Evolutionary conservation across 306 rosid genomes (phyloP).

Genomic region (Amphicarpaea edgeworthii): DNA sequence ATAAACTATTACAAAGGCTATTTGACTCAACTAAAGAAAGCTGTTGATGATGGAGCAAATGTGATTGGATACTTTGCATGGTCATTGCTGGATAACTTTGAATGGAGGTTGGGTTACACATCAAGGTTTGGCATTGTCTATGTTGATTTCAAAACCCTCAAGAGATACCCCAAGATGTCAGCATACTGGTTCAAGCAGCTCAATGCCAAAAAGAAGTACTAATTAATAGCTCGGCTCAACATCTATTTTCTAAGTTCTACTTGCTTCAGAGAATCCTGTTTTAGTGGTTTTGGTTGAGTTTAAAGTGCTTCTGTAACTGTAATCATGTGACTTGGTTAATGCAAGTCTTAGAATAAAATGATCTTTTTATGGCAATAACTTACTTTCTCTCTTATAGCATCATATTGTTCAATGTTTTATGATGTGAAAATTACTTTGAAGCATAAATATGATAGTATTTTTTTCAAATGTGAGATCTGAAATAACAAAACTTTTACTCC

Average conservation of each 20-base stretch:
- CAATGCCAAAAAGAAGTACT: constrained; percentile 56
- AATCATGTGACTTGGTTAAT: constrained; percentile 24
- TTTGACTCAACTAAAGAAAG: constrained; percentile 74
- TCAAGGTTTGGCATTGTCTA: constrained; percentile 93
- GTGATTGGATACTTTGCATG: constrained; percentile 86
- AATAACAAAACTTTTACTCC: neutral
- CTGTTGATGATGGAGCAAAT: constrained; percentile 80
- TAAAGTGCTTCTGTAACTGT: constrained; percentile 24
- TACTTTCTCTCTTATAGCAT: neutral
- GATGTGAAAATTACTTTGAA: too few species aligned
- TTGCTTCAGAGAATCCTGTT: constrained; percentile 20
- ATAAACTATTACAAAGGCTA: constrained; percentile 74
- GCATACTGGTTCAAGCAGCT: constrained; percentile 89
- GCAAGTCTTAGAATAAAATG: constrained; percentile 41
- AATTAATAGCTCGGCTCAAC: neutral
- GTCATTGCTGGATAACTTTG: constrained; percentile 95
- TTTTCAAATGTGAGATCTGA: too few species aligned
- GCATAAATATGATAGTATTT: too few species aligned
- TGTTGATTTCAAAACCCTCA: constrained; percentile 81
- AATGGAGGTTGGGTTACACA: constrained; percentile 92
- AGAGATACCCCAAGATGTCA: constrained; percentile 90
- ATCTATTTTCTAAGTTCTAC: constrained; percentile 23
- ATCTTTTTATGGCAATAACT: neutral
- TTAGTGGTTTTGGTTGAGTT: constrained; percentile 25
- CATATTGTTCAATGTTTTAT: neutral